Evolutionary conservation across 371 early-diverging fungal genomes (phyloP).

Genomic region (Lichtheimia hyalospora): DNA sequence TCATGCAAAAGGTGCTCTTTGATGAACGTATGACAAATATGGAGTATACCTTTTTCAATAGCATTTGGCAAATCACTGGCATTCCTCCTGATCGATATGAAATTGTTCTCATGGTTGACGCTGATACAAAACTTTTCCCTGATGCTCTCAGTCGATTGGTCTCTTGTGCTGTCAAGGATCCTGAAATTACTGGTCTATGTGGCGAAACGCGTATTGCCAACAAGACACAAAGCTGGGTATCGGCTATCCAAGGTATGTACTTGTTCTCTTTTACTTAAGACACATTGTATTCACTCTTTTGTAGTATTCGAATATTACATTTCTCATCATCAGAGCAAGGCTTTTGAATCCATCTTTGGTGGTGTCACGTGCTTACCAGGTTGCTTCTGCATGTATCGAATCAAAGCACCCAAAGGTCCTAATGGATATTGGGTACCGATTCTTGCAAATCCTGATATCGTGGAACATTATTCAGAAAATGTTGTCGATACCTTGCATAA

Average conservation of each 20-base stretch:
- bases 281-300: background rate
- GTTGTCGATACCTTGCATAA: constrained; percentile 92
- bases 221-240: constrained; percentile 58
- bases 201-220: constrained; percentile 92
- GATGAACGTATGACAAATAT: constrained; percentile 94
- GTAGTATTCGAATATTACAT: constrained; percentile 58
- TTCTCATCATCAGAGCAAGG: constrained; percentile 90
- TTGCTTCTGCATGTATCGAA: constrained; percentile 94
- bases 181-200: constrained; percentile 77
- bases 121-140: constrained; percentile 88
- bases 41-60: constrained; percentile 92
- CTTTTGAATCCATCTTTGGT: constrained; percentile 96
- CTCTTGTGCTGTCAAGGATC: constrained; percentile 75
- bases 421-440: constrained; percentile 73
- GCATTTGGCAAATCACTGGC: constrained; percentile 79
- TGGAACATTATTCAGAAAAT: constrained; percentile 88
- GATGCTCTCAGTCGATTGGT: constrained; percentile 78
- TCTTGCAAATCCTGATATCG: constrained; percentile 84
- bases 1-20: constrained; percentile 92
- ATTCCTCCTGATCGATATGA: constrained; percentile 86
- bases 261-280: background rate
- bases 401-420: constrained; percentile 79
- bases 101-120: constrained; percentile 95
- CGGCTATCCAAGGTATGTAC: constrained; percentile 22
- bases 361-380: constrained; percentile 97